Evolutionary conservation across 352 stramenopile genomes (phyloP), one percentile per base, ranked within the genome.

Genomic region (Phytophthora fragariae): DNA sequence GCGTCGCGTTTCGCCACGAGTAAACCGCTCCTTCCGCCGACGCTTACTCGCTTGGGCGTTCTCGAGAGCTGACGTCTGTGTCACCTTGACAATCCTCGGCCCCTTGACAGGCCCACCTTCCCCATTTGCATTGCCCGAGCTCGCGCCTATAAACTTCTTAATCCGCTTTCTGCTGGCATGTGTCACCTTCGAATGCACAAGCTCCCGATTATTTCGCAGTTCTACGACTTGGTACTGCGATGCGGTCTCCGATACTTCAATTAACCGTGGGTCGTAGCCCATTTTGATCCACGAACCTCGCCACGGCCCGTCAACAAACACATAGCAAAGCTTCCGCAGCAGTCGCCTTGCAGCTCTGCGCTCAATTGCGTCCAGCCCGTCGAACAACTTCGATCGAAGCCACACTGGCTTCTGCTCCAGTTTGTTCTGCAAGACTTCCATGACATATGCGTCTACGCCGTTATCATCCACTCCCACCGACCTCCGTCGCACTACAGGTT

Each of bases 251-350:
- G 70, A 72, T 21, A 65, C 63, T 55, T 76, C 71, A 29, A 55
- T 41, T 46, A 62, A 71, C 31, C 89, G 76, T 6, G 89, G 89
- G 53, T 95, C 89, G 64, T 93, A 94, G 11, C 89, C 89, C 82
- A 94, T 92, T 27, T 88, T 87, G 19, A 95, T 90, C 86, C 86
- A 95, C 55, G 84, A 93, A 0, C 87, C 85, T 58, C 89, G 83
- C 89, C 89, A 95, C 17, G 89, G 89, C 3, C 89, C 89, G 60
- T 94, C 88, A 6, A 94, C 83, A 73, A 94, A 94, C 37, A 95
- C 88, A 59, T 95, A 95, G 76, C 89, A 95, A 57, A 95, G 68
- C 55, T 89, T 88, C 5, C 85, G 80, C 33, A 94, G 62, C 3
- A 95, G 70, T 0, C 86, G 81, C 14, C 85, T 63, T 21, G 89